These are phyloP conservation scores for Penicillium sumatraense DNA, from an alignment of 2,329 filamentous ascomycete genomes.

Conservation along the genomic window DNA sequence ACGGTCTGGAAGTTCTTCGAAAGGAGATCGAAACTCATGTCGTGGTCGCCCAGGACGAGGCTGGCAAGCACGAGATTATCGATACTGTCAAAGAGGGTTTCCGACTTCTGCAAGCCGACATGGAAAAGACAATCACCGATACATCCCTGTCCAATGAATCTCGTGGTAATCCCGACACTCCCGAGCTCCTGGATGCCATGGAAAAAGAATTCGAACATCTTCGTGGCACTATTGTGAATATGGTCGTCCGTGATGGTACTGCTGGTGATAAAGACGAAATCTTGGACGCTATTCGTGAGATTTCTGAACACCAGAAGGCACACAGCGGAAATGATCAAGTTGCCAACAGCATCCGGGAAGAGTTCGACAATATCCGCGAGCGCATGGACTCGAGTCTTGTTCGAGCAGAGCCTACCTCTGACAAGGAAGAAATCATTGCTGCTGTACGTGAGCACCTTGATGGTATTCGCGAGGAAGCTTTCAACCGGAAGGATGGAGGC, in stretches of 20 bases:
- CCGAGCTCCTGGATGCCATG: slow-evolving; percentile 72
- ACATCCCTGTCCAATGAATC: slow-evolving; percentile 38
- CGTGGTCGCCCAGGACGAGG: slow-evolving; percentile 69
- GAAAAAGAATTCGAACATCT: slow-evolving; percentile 82
- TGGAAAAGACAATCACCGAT: slow-evolving; percentile 58
- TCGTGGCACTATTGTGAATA: slow-evolving; percentile 74
- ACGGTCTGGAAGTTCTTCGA: slow-evolving; percentile 81
- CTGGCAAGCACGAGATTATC: slow-evolving; percentile 78
- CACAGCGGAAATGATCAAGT: slow-evolving; percentile 34
- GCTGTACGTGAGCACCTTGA: slow-evolving; percentile 61
- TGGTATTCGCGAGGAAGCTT: slow-evolving; percentile 55
- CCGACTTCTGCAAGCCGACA: slow-evolving; percentile 63
- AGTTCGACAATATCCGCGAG: slow-evolving; percentile 66
- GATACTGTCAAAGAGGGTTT: slow-evolving; percentile 69
- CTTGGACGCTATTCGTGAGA: slow-evolving; percentile 63
- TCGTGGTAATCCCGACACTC: slow-evolving; percentile 60
- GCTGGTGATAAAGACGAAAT: slow-evolving; percentile 64
- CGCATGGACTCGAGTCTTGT: slow-evolving; percentile 37
- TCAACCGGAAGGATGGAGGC: slow-evolving; percentile 58
- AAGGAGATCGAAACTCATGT: slow-evolving; percentile 81
- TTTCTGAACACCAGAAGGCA: slow-evolving; percentile 42
- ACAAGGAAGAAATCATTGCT: slow-evolving; percentile 66
- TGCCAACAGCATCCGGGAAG: slow-evolving; percentile 58
- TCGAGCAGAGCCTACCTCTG: slow-evolving; percentile 25
- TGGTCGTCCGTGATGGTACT: slow-evolving; percentile 65